phyloP scores from a whole-genome alignment of 805 yeast genomes.

The Saturnispora halmiae region DNA sequence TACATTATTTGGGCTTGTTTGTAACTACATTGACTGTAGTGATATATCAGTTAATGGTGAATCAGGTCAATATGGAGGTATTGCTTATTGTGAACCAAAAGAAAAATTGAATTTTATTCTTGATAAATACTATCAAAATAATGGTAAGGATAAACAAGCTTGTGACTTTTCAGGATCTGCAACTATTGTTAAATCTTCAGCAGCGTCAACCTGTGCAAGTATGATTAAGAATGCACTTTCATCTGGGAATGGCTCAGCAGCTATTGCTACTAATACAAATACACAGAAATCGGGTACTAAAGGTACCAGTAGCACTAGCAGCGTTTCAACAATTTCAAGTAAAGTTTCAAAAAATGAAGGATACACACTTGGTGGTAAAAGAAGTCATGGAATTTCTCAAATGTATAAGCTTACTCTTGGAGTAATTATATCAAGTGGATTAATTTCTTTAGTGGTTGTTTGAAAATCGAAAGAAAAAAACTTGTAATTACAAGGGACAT shows the following conservation, averaged over 20 bases:
- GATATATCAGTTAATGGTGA: conserved; percentile 56
- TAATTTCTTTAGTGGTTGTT: too few relatives aligned
- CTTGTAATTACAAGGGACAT: too few relatives aligned
- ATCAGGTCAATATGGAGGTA: conserved; percentile 62
- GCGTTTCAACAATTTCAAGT: conserved; percentile 17
- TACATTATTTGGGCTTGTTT: conserved; percentile 47
- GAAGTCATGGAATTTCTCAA: too few relatives aligned
- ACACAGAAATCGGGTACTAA: too few relatives aligned
- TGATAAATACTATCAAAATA: conserved; percentile 50
- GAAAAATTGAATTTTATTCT: conserved; percentile 60
- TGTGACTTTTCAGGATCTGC: conserved; percentile 72
- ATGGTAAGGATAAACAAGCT: conserved; percentile 39
- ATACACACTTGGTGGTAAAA: too few relatives aligned
- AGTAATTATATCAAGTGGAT: too few relatives aligned
- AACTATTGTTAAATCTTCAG: conserved; percentile 36
- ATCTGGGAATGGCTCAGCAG: conserved; percentile 20
- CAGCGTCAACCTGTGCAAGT: conserved; percentile 38
- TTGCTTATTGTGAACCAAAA: conserved; percentile 62
- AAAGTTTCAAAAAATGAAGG: conserved; percentile 11
- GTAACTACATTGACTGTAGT: conserved; percentile 50
- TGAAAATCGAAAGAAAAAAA: too few relatives aligned
- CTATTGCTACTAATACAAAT: conserved; percentile 20
- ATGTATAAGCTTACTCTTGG: too few relatives aligned
- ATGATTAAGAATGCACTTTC: conserved; percentile 23
- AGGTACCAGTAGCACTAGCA: conserved; percentile 22